Percentiles rank a stretch among this genome's conserved stretches.
Evolutionary conservation across 2,329 filamentous ascomycete genomes (phyloP).

Genomic region (Colletotrichum brevisporum): DNA sequence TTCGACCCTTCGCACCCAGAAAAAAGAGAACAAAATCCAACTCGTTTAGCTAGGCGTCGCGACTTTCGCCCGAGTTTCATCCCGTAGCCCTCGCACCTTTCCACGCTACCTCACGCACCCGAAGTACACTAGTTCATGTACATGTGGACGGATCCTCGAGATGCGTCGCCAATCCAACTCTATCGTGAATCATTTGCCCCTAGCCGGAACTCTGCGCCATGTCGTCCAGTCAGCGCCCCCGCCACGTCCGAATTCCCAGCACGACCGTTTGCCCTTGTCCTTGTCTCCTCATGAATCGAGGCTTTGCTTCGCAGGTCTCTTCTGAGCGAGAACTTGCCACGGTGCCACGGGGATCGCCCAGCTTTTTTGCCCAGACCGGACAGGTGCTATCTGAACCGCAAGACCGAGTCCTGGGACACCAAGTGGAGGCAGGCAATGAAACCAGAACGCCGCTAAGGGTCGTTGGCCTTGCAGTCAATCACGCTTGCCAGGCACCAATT

Average conservation of each 20-base stretch:
- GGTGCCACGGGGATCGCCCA: background rate
- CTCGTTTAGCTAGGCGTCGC: background rate
- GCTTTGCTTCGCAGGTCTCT: background rate
- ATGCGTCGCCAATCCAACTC: conserved; percentile 14
- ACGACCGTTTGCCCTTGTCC: background rate
- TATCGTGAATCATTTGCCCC: conserved; percentile 9
- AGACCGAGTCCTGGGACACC: background rate
- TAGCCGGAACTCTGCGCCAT: conserved; percentile 3
- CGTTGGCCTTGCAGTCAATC: background rate
- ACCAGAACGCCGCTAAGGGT: background rate
- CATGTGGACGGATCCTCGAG: conserved; percentile 17
- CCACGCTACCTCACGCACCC: too few relatives aligned
- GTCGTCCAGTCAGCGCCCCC: background rate
- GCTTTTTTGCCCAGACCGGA: background rate
- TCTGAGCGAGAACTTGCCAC: background rate
- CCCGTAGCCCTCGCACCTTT: background rate
- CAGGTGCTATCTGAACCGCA: background rate
- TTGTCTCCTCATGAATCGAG: background rate
- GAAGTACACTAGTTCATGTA: background rate
- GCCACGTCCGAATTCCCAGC: background rate
- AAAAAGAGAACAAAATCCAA: background rate
- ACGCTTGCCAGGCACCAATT: background rate
- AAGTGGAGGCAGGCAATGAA: background rate
- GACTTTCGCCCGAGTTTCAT: background rate
- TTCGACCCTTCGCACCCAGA: background rate